A percentile compares a stretch with the other conserved stretches of the same genome.
Conservation (phyloP, 345 rosid species). For the Turritis glabra region DNA sequence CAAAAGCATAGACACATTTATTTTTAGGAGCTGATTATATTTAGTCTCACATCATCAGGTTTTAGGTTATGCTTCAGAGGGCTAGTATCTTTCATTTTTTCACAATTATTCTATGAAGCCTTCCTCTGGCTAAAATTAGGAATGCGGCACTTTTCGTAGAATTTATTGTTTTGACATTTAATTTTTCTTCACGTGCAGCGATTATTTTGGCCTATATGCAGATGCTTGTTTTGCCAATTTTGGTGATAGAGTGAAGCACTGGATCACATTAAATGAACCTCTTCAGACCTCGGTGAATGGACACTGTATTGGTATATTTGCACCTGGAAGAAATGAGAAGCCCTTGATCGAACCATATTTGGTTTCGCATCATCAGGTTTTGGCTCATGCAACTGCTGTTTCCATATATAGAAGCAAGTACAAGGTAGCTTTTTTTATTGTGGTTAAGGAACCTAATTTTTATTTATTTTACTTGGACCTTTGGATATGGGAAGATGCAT, state of each 20-base stretch:
- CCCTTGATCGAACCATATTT: constrained; percentile 75
- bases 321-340: constrained; percentile 72
- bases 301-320: constrained; percentile 54
- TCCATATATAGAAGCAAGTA: constrained; percentile 65
- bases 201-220: constrained; percentile 68
- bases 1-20: background rate
- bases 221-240: constrained; percentile 74
- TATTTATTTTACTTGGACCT: background rate
- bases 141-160: background rate
- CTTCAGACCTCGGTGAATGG: constrained; percentile 59
- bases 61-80: constrained; percentile 5
- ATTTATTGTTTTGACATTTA: constrained; percentile 13
- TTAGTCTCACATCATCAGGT: background rate
- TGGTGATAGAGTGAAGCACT: constrained; percentile 86
- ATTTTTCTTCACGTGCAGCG: constrained; percentile 50
- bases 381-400: constrained; percentile 84
- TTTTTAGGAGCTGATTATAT: background rate
- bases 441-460: background rate
- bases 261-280: constrained; percentile 90
- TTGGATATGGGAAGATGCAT: background rate
- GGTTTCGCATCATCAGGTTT: constrained; percentile 71
- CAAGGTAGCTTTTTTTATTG: constrained; percentile 45
- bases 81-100: background rate
- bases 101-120: background rate
- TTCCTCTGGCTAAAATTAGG: background rate